phyloP scores from a whole-genome alignment of 768 basidiomycete species.

The Guyanaporus albipodus region DNA sequence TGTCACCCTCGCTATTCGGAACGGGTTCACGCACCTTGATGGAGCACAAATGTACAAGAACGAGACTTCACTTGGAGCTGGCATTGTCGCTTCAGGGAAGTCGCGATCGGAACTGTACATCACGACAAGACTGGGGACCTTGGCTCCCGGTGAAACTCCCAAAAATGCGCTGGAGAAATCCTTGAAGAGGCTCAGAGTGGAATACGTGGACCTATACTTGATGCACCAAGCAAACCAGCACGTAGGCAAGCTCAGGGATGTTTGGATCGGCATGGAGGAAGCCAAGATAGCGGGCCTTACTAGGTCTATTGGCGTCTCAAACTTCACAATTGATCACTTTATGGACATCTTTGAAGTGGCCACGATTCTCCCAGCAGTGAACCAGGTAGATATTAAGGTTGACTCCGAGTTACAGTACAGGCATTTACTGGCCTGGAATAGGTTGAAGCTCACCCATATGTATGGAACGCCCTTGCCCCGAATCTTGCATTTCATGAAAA shows the following conservation, averaged over 20 bases:
- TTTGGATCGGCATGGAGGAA: slow-evolving; percentile 63
- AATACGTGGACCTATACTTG: slow-evolving; percentile 61
- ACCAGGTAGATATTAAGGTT: slow-evolving; percentile 39
- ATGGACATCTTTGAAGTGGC: slow-evolving; percentile 41
- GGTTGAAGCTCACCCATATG: slow-evolving; percentile 55
- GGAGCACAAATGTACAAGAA: slow-evolving; percentile 60
- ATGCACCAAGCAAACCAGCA: slow-evolving; percentile 46
- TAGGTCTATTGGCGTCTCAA: slow-evolving; percentile 51
- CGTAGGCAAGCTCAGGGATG: slow-evolving; percentile 42
- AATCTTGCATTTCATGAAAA: slow-evolving; percentile 34
- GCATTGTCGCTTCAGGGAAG: slow-evolving; percentile 47
- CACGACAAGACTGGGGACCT: slow-evolving; percentile 48
- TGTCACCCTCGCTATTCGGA: slow-evolving; percentile 47
- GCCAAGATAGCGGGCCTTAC: slow-evolving; percentile 41
- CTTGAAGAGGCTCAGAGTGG: slow-evolving; percentile 48
- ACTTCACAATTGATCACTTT: slow-evolving; percentile 44
- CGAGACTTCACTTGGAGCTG: slow-evolving; percentile 49
- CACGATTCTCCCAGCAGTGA: slow-evolving; percentile 46
- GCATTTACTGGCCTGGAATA: slow-evolving; percentile 13
- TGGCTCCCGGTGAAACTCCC: slow-evolving; percentile 42
- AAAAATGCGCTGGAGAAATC: slow-evolving; percentile 48
- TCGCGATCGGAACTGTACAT: slow-evolving; percentile 55
- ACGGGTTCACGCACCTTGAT: slow-evolving; percentile 58
- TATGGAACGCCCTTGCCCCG: slow-evolving; percentile 39
- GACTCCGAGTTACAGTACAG: neutral